Base-by-base conservation (phyloP, 208 protist species). In the Trypanosoma platydactyli region DNA sequence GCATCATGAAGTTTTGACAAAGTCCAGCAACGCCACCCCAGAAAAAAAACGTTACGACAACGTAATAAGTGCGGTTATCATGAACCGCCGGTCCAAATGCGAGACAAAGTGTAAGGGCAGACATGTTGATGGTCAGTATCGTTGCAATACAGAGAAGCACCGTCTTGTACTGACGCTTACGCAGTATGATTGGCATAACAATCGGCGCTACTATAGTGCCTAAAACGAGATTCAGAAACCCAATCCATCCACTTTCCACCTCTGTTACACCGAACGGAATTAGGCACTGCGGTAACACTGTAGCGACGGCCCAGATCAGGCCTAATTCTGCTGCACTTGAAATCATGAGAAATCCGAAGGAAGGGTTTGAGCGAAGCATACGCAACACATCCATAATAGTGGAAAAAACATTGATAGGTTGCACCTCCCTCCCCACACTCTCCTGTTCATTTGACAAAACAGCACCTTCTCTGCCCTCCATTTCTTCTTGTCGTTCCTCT, bases 1-100 rank as follows among this genome's bases (percentile, higher is more conserved):
- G 86, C 80, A 92, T 86, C 78, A 88, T 86, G 35, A 86, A 84
- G 66, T 92, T 92, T 68, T 88, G 83, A 38, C 80, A 92, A 1
- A 92, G 24, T 0, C 86, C 86, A 0, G 81, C 77, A 0, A 91
- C 51, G 11, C 80, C 82, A 44, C 81, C 82, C 80, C 80, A 88
- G 0, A 79, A 67, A 53, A 87, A 42, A 73, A 91, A 88, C 1
- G 76, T 55, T 0, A 78, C 53, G 1, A 64, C 20, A 22, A 79
- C 72, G 60, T 83, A 91, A 65, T 86, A 84, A 16, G 0, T 61
- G 18, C 59, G 50, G 25, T 81, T 60, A 4, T 73, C 60, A n/a
- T 77, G 20, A 16, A 76, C 73, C n/a, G 64, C n/a, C n/a, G 84
- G 84, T 20, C 85, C 81, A 45, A 83, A 88, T 52, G 82, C 69